Conservation (phyloP, 2,329 filamentous ascomycete genomes). For the Alternaria conjuncta region DNA sequence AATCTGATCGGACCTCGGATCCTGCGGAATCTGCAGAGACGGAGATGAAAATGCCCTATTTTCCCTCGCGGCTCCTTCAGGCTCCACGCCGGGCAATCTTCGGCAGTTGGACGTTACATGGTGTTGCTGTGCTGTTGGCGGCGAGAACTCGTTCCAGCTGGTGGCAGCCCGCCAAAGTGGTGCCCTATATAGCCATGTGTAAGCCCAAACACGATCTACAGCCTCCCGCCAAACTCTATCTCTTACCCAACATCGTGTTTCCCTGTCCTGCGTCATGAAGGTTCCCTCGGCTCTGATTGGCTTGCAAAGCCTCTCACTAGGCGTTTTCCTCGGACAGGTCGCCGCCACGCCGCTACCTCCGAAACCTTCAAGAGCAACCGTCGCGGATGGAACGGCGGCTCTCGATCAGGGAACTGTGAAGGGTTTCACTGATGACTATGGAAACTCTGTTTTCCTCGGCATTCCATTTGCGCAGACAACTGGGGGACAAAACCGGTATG, state of each 20-base stretch:
- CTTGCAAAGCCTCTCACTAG: constrained; percentile 12
- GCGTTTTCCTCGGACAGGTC: constrained; percentile 9
- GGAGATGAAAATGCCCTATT: constrained; percentile 11
- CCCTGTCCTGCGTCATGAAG: constrained; percentile 15
- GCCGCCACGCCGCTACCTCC: constrained; percentile 13
- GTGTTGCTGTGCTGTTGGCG: constrained; percentile 7
- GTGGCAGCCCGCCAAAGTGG: constrained; percentile 1
- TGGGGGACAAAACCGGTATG: constrained; percentile 30
- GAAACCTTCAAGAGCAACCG: constrained; percentile 7
- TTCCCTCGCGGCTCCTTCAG: constrained; percentile 2
- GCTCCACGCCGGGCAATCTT: constrained; percentile 12
- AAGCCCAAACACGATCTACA: constrained; percentile 9
- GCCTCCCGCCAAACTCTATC: constrained; percentile 11
- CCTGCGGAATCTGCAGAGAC: constrained; percentile 6
- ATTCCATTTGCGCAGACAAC: constrained; percentile 35
- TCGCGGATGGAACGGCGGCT: constrained; percentile 11
- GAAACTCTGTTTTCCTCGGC: constrained; percentile 30
- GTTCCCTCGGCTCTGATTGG: constrained; percentile 1
- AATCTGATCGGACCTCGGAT: constrained; percentile 1
- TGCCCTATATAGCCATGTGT: constrained; percentile 14
- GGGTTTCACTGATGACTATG: constrained; percentile 25
- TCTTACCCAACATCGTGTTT: neutral
- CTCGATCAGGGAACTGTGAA: constrained; percentile 24
- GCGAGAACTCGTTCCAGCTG: constrained; percentile 1
- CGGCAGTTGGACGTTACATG: constrained; percentile 2